Evolutionary conservation across 768 basidiomycete species (phyloP).

Genomic region (Lactarius pseudohatsudake): DNA sequence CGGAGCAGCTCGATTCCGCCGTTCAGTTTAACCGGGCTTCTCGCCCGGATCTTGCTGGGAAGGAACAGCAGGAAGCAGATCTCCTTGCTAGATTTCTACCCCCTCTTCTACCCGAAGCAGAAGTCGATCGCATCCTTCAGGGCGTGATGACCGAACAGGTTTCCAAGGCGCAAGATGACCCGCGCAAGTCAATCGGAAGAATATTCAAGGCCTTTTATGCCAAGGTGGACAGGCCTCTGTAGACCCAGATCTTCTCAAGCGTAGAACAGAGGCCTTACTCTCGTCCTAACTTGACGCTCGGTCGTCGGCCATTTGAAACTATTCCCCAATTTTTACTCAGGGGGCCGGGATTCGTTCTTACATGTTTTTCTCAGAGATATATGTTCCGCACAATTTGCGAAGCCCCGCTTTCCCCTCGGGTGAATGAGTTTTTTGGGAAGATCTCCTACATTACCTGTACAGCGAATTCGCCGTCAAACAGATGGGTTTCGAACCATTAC

Average conservation of each 20-base stretch:
- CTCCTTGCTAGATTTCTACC: conserved; percentile 59
- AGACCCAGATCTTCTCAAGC: conserved; percentile 55
- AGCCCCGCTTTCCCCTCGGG: not conserved
- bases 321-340: not conserved
- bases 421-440: not conserved
- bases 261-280: conserved; percentile 46
- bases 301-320: not conserved
- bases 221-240: conserved; percentile 59
- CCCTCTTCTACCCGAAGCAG: conserved; percentile 53
- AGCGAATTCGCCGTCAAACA: not conserved
- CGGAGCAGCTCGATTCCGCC: conserved; percentile 56
- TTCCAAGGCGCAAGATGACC: conserved; percentile 34
- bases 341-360: not conserved
- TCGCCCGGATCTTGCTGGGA: conserved; percentile 64
- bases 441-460: not conserved
- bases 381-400: not conserved
- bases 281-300: conserved; percentile 15
- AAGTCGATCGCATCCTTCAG: conserved; percentile 53
- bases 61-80: conserved; percentile 57
- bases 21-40: conserved; percentile 53
- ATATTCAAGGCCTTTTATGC: conserved; percentile 66
- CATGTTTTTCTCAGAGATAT: not conserved
- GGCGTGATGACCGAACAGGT: conserved; percentile 40
- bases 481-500: not conserved
- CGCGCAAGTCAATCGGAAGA: conserved; percentile 43